Base-by-base conservation (phyloP, 2,329 filamentous ascomycete genomes). In the Penicillium sp. region DNA sequence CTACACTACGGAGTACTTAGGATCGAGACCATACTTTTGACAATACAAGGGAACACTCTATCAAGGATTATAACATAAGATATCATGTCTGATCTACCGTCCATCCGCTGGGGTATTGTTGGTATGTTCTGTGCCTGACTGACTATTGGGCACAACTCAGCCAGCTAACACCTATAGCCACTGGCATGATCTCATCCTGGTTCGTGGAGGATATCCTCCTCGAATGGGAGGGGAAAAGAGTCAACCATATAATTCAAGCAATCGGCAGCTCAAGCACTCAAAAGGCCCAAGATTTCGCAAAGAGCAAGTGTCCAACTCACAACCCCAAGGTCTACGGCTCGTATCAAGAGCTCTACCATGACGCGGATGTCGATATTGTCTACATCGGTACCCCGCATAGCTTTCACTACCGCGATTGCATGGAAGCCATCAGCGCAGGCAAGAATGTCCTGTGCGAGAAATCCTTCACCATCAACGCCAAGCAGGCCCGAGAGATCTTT, bases 331-430 rank as follows among this genome's bases (percentile, higher is more conserved):
- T 49, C 11, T 61, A 61, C 29, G 43, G 40, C 10, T 45, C 44
- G 9, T 54, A 59, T 32, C 29, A 47, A 5, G 49, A 50, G 14
- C 42, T 60, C 9, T 60, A 58, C 18, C 16, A 52, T 3, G 63
- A 68, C 42, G 22, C 56, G 1, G 50, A 63, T 3, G 76, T 84
- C 46, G 75, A 81, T 38, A 77, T 75, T 16, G 76, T 84, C 42
- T 83, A 83, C 64, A 78, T 83, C 48, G 76, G 79, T 9, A 71
- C 83, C 6, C 69, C 70, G 1, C 73, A 75, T 48, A 64, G 57
- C 1, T 60, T 67, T 22, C 73, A 76, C 38, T 68, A 65, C n/a
- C 75, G 80, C 54, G 83, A 79, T 76, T 73, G 80, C 21, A 58
- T 78, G 36, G 62, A 67, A 39, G 62, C 67, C 2, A 57, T 70